Conservation (phyloP, 2,329 filamentous ascomycete genomes). For the Acarospora socialis region DNA sequence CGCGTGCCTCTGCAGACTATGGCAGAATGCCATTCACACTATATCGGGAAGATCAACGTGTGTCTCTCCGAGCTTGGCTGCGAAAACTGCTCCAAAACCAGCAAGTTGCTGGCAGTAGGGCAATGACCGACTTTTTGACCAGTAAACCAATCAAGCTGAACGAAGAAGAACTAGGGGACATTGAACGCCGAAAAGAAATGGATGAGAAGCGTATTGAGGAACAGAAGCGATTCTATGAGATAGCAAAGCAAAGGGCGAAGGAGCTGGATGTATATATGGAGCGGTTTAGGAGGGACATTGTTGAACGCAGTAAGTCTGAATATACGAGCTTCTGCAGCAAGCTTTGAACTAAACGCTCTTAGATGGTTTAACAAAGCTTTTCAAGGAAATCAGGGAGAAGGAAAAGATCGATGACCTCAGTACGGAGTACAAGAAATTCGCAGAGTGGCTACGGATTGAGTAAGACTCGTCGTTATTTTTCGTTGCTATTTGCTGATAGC, state of each 20-base stretch:
- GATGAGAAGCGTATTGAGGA: constrained; percentile 84
- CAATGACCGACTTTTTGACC: constrained; percentile 73
- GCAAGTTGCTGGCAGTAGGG: constrained; percentile 66
- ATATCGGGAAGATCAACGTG: constrained; percentile 77
- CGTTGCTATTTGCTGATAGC: constrained; percentile 9
- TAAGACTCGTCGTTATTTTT: constrained; percentile 17
- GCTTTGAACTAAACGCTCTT: not conserved
- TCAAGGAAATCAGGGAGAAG: constrained; percentile 86
- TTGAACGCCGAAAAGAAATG: constrained; percentile 61
- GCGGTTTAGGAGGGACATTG: constrained; percentile 52
- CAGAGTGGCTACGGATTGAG: constrained; percentile 95
- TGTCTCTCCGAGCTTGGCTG: constrained; percentile 84
- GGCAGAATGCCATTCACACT: constrained; percentile 42
- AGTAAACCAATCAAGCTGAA: constrained; percentile 56
- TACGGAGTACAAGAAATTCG: constrained; percentile 94
- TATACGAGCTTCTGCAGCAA: not conserved
- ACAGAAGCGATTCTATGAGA: constrained; percentile 88
- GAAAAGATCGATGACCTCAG: constrained; percentile 74
- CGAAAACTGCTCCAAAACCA: constrained; percentile 72
- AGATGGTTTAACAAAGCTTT: constrained; percentile 83
- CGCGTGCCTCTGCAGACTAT: constrained; percentile 17
- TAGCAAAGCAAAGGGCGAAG: constrained; percentile 74
- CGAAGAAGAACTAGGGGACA: constrained; percentile 73
- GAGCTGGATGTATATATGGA: constrained; percentile 99
- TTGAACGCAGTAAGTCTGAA: constrained; percentile 51